A percentile compares a stretch with the other conserved stretches of the same genome.
phyloP scores from a whole-genome alignment of 1,139 yeast genomes.

The Yamadazyma membranifaciens region DNA sequence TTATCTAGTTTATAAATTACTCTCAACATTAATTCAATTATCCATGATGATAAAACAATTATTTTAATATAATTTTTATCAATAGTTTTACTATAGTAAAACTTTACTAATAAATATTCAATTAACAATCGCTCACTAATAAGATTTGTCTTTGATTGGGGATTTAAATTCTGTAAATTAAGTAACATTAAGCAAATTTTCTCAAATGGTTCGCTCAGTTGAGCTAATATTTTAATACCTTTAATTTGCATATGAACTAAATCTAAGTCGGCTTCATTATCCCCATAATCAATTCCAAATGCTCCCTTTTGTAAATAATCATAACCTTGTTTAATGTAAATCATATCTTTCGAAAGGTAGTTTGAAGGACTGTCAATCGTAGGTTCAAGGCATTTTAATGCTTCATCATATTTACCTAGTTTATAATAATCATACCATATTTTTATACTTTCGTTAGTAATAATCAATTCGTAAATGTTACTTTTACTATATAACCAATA shows the following conservation, averaged over 20 bases:
- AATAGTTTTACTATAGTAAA: slow-evolving; percentile 31
- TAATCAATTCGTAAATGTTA: slow-evolving; percentile 48
- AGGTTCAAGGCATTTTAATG: slow-evolving; percentile 47
- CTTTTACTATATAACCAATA: slow-evolving; percentile 20
- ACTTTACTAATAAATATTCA: slow-evolving; percentile 56
- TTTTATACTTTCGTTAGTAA: slow-evolving; percentile 66
- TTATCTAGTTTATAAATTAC: slow-evolving; percentile 22
- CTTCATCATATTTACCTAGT: slow-evolving; percentile 64
- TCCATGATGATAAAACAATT: slow-evolving; percentile 76
- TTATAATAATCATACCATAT: slow-evolving; percentile 75
- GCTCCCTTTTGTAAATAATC: slow-evolving; percentile 46
- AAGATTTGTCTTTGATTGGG: slow-evolving; percentile 9
- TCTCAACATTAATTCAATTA: slow-evolving; percentile 57
- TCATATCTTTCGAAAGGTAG: slow-evolving; percentile 41
- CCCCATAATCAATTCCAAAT: slow-evolving; percentile 30
- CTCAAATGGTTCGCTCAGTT: slow-evolving; percentile 69
- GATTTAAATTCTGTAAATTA: slow-evolving; percentile 26
- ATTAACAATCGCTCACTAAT: slow-evolving; percentile 40
- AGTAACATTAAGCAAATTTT: slow-evolving; percentile 64
- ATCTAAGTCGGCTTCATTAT: slow-evolving; percentile 15
- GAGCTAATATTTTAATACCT: slow-evolving; percentile 67
- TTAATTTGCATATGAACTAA: slow-evolving; percentile 30
- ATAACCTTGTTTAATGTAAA: slow-evolving; percentile 66
- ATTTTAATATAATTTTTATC: slow-evolving; percentile 51
- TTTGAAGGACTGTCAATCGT: slow-evolving; percentile 13